Evolutionary conservation across 768 basidiomycete genomes (phyloP), one percentile per base, ranked within the genome.

Genomic region (Boletus eberwhitei): DNA sequence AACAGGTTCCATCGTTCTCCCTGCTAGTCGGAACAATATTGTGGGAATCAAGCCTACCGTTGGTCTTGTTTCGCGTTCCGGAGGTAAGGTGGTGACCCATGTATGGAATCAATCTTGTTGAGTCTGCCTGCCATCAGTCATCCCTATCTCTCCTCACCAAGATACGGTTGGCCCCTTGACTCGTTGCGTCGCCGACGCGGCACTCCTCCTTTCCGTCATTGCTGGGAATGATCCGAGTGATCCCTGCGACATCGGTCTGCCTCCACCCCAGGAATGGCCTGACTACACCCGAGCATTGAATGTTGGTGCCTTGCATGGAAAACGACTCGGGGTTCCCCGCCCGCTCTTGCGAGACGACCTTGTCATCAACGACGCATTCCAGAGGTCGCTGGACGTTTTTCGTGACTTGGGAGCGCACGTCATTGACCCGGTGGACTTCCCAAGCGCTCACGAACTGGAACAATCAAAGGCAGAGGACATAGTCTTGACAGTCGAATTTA

Each of bases 391-490:
- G 22, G 71, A 69, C 37, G 63, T 67, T 8, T 67, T 81, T 38
- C 66, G 70, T 34, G 48, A 54, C 2, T 66, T 78, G 8, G 80
- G 78, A 12, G 78, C 78, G 16, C 70, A 64, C 9, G 69, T 87
- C 19, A 72, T 86, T 4, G 86, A 88, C 61, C 84, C 84, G 0
- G 82, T 83, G 1, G 82, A 86, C 58, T 69, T 87, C 21, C 81
- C 84, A 0, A 79, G 79, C 41, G 79, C 77, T 1, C 69, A 76
- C 0, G 81, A 81, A 49, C 71, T 84, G 29, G 57, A 73, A 24
- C 55, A 52, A 3, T 79, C 77, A 0, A 75, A 75, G n/a, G 81
- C 82, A 52, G 83, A 86, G 63, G 79, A 74, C 3, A 65, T 78
- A 19, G 82, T 86, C 2, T 59, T 84, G 38, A 69, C 77, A 19